Evolutionary conservation across 2,329 filamentous ascomycete genomes (phyloP).

Genomic region (Torrubiella hemipterigena): DNA sequence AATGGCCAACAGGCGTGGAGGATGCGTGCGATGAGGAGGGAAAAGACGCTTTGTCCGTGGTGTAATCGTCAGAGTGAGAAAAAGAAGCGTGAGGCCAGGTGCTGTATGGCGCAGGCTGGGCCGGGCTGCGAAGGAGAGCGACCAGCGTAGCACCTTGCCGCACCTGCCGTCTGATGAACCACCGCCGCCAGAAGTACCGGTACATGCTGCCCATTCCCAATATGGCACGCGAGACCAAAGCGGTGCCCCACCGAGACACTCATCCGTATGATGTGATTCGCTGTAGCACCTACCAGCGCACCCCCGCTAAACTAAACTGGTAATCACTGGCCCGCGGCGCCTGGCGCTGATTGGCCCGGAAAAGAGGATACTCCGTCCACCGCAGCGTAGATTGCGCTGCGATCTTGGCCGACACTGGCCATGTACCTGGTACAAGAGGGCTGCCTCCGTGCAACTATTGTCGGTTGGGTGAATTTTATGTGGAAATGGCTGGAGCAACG

Average conservation of each 20-base stretch:
- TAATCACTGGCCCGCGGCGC: not conserved
- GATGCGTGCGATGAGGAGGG: too few relatives aligned
- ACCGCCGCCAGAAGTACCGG: not conserved
- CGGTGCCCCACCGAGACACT: not conserved
- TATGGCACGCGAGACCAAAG: not conserved
- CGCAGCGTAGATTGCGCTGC: constrained; percentile 1
- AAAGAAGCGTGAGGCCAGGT: too few relatives aligned
- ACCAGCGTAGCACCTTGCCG: too few relatives aligned
- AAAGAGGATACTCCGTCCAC: constrained; percentile 4
- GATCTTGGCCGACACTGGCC: constrained; percentile 2
- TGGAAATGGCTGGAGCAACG: too few relatives aligned
- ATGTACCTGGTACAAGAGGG: constrained; percentile 10
- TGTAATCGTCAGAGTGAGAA: too few relatives aligned
- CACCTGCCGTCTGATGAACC: too few relatives aligned
- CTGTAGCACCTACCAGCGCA: not conserved
- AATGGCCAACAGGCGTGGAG: too few relatives aligned
- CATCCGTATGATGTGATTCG: not conserved
- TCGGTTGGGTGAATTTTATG: too few relatives aligned
- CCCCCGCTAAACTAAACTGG: constrained; percentile 2
- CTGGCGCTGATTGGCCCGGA: constrained; percentile 3
- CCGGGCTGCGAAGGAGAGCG: too few relatives aligned
- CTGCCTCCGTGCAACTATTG: too few relatives aligned
- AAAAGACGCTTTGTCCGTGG: too few relatives aligned
- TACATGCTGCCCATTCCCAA: not conserved
- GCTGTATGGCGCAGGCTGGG: too few relatives aligned